Evolutionary conservation across 1,284 basidiomycete genomes (phyloP), one percentile per base, ranked within the genome.

Genomic region (Marasmius oreades): DNA sequence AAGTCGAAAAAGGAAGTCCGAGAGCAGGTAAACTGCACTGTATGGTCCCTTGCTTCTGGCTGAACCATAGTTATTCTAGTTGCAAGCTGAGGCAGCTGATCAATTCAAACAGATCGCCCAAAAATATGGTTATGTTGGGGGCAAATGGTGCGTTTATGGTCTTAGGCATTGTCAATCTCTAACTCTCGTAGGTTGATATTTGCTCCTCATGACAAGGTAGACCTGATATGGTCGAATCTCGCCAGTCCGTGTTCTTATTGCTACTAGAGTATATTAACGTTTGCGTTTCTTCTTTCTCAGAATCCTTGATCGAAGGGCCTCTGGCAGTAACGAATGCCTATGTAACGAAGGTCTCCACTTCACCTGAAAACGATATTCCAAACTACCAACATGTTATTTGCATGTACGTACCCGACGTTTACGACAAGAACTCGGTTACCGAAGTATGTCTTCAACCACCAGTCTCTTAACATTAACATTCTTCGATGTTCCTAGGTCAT

Each of bases 1-100:
- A 84, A 78, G 68, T 85, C 84, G 64, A 90, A 90, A 69, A 90
- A 88, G 66, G 85, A 90, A 67, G 67, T 86, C 10, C 78, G 86
- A 34, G 87, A 90, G 67, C 73, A 83, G 70, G 85, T 84, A 66
- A 16, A 71, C 63, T 33, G 10, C 28, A 20, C 39, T 45, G 24
- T 51, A 22, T 34, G n/a, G 1, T 31, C 16, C 18, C 34, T 36
- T 12, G 55, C 16, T 42, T 44, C 16, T 14, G 36, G 47, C 51
- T 28, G 7, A 2, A 34, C 28, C 50, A 1, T 3, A 31, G 39
- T 1, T n/a, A 51, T 11, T 23, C 8, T 61, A 89, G 86, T 74
- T 74, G 4, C 86, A 88, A 71, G 68, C 72, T 2, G 78, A 84
- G 56, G 82, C 84, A 7, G 67, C 78, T 1, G 74, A 78, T 34